Evolutionary conservation across 768 basidiomycete genomes (phyloP).

Genomic region (Podaxis sp.): DNA sequence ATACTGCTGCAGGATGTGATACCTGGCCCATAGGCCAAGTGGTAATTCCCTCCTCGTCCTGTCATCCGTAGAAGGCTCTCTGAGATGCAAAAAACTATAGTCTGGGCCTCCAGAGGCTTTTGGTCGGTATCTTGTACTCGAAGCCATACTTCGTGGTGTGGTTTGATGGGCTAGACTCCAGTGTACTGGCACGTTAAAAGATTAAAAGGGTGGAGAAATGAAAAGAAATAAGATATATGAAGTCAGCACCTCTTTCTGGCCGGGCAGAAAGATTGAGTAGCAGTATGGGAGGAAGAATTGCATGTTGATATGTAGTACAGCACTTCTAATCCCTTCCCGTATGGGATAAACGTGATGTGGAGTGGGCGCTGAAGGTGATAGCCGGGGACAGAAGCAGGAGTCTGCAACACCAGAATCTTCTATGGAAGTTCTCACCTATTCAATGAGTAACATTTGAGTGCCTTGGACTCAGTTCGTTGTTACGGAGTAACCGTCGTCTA

Average conservation of each 20-base stretch:
- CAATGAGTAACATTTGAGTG: too few species aligned
- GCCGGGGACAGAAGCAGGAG: neutral
- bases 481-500: too few species aligned
- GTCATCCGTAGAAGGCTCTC: neutral
- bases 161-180: neutral
- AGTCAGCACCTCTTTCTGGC: neutral
- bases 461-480: too few species aligned
- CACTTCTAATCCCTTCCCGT: neutral
- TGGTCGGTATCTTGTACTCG: neutral
- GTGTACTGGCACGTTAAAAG: neutral
- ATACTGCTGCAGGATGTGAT: neutral
- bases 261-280: neutral
- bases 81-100: neutral
- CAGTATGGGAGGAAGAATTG: neutral
- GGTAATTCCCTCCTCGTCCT: neutral
- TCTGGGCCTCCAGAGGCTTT: neutral
- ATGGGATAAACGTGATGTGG: neutral
- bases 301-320: neutral
- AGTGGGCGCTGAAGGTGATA: neutral
- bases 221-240: neutral
- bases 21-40: neutral
- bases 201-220: neutral
- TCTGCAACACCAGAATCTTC: too few species aligned
- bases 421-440: too few species aligned
- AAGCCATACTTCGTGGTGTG: neutral